These are phyloP conservation scores for Panus rudis DNA, from an alignment of 768 basidiomycete genomes.

Conservation along the genomic window DNA sequence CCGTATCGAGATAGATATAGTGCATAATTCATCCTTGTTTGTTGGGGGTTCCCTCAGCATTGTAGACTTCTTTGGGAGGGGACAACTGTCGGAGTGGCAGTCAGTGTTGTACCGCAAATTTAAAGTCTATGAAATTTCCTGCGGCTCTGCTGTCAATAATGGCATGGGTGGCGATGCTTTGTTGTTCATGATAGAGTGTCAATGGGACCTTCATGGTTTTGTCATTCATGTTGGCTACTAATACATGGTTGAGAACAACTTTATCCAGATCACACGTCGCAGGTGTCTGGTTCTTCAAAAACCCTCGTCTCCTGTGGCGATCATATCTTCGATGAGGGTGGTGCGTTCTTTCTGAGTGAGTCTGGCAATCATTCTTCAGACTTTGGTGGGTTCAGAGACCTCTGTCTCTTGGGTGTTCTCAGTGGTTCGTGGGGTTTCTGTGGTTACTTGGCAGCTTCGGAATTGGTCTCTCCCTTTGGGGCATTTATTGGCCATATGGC, in stretches of 20 bases:
- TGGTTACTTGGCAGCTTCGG: no score
- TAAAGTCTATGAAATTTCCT: neutral
- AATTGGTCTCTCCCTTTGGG: no score
- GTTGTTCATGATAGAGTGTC: neutral
- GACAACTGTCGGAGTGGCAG: neutral
- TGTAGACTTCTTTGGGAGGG: neutral
- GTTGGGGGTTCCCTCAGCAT: neutral
- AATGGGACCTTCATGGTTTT: neutral
- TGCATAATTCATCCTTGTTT: neutral
- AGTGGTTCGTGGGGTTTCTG: no score
- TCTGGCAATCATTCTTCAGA: neutral
- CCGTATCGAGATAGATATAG: neutral
- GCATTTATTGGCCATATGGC: neutral
- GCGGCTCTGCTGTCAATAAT: slow-evolving; percentile 3
- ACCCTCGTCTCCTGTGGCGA: no score
- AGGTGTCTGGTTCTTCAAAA: neutral
- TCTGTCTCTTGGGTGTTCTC: neutral
- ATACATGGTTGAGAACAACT: neutral
- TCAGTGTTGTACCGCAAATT: neutral
- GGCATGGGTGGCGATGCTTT: neutral
- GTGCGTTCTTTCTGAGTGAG: neutral
- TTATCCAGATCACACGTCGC: neutral
- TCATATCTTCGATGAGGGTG: neutral
- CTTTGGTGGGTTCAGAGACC: neutral
- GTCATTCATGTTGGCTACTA: neutral